These are phyloP conservation scores for Aspergillus diversus DNA, from an alignment of 495 filamentous ascomycete species.

Conservation along the genomic window DNA sequence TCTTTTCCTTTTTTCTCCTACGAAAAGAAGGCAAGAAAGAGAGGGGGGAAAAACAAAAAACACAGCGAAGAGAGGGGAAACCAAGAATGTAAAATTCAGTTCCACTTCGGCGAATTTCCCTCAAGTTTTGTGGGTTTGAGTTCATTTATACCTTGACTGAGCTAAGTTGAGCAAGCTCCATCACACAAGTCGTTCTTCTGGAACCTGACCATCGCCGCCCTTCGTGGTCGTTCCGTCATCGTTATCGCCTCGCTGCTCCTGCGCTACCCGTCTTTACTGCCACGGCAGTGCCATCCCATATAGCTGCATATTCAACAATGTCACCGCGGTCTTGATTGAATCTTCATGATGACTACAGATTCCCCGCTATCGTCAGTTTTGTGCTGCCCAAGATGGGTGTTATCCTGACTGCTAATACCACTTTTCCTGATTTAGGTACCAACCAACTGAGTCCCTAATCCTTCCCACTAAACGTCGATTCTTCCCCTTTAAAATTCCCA, in stretches of 20 bases:
- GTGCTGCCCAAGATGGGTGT: constrained; percentile 16
- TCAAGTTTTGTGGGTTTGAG: neutral
- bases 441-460: constrained; percentile 61
- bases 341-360: constrained; percentile 52
- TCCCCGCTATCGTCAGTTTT: constrained; percentile 41
- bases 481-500: constrained; percentile 74
- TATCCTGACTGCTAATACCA: constrained; percentile 21
- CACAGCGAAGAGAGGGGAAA: neutral
- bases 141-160: constrained; percentile 3
- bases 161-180: constrained; percentile 2
- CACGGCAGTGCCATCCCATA: constrained; percentile 15
- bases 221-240: constrained; percentile 12
- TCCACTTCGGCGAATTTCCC: neutral
- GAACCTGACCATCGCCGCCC: constrained; percentile 13
- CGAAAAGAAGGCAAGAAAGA: neutral
- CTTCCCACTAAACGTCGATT: constrained; percentile 70
- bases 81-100: neutral
- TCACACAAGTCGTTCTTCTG: constrained; percentile 10
- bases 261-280: constrained; percentile 16
- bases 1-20: neutral
- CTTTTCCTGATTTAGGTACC: constrained; percentile 45
- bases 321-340: constrained; percentile 33
- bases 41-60: neutral
- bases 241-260: constrained; percentile 10
- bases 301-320: constrained; percentile 36